Base-by-base conservation (phyloP, 495 filamentous ascomycete genomes). In the Letharia lupina region DNA sequence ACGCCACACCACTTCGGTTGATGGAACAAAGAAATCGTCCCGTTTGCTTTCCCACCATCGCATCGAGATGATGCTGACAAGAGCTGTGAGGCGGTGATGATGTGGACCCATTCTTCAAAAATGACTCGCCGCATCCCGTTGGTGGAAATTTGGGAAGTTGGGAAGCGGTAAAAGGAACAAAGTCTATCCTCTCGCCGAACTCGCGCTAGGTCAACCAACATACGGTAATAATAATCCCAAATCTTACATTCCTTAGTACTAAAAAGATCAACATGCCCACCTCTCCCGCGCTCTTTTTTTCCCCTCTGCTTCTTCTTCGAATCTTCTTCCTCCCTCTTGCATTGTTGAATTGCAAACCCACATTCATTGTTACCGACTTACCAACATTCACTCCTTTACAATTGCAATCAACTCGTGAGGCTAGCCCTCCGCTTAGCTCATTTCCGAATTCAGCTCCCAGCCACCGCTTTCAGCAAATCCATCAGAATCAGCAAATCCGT, bases 391-490 rank as follows among this genome's bases (percentile, higher is more conserved):
- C 15, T 56, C 52, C 52, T 56, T 56, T 56, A 16, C 31, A 35
- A 4, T 56, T 56, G 52, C 52, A 56, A 56, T 56, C 31, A 13
- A 56, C 18, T 56, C 52, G 52, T 37, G 52, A 56, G 52, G 52
- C 52, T 56, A 56, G 52, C 52, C 52, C 52, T 56, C 52, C 52
- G 31, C 18, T 12, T 2, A 56, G 18, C 31, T 18, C 52, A 33
- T 56, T 35, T 18, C 28, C 31, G 3, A 33, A 35, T 56, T 35
- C 52, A 56, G 11, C 31, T 56, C 52, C 52, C 52, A 56, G 52
- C 52, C 52, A 56, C 52, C 52, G 52, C 31, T 56, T 56, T 56
- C 52, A 56, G 52, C 52, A 56, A 33, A 56, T 35, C 52, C 31
- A 31, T 5, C 13, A 35, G 33, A 31, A 16, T 10, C 23, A 12